Conservation (phyloP, 164 flowering plant genomes). For the Houttuynia cordata region DNA sequence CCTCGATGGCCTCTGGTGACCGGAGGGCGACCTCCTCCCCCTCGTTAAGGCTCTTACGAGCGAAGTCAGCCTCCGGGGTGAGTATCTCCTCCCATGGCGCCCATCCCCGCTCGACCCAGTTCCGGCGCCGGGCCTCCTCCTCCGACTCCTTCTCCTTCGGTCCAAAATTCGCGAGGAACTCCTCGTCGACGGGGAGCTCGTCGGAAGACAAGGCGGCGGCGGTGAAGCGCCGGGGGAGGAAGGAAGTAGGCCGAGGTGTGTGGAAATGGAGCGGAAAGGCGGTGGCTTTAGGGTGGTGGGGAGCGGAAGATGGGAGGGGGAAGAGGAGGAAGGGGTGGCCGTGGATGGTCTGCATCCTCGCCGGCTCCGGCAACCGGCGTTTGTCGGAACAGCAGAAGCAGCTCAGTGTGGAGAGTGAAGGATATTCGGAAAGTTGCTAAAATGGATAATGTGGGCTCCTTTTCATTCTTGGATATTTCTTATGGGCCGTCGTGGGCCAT, state of each 20-base stretch:
- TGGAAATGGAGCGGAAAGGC: not conserved
- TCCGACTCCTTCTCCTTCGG: slow-evolving; percentile 58
- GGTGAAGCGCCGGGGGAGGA: not conserved
- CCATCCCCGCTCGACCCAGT: slow-evolving; percentile 91
- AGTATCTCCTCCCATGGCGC: slow-evolving; percentile 98
- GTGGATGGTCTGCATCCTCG: slow-evolving; percentile 2
- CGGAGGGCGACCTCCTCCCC: slow-evolving; percentile 83
- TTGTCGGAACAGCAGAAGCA: not conserved
- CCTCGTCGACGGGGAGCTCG: slow-evolving; percentile 76
- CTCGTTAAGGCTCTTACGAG: slow-evolving; percentile 67
- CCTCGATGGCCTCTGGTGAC: slow-evolving; percentile 75
- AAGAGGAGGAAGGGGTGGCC: not conserved
- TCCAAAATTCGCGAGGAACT: slow-evolving; percentile 39
- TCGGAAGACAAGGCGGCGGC: slow-evolving; percentile 23
- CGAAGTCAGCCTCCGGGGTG: slow-evolving; percentile 79
- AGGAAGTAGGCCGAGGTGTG: not conserved
- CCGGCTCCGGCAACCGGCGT: not conserved
- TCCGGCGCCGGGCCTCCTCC: slow-evolving; percentile 63
- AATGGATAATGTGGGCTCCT: not conserved
- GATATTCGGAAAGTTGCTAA: too few species aligned
- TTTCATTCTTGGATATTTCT: too few species aligned
- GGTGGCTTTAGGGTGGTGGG: not conserved
- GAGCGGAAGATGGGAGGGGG: not conserved
- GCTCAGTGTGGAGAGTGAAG: not conserved
- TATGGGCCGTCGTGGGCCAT: too few species aligned